Conservation (phyloP, 768 basidiomycete genomes). For the Auricularia sp. region DNA sequence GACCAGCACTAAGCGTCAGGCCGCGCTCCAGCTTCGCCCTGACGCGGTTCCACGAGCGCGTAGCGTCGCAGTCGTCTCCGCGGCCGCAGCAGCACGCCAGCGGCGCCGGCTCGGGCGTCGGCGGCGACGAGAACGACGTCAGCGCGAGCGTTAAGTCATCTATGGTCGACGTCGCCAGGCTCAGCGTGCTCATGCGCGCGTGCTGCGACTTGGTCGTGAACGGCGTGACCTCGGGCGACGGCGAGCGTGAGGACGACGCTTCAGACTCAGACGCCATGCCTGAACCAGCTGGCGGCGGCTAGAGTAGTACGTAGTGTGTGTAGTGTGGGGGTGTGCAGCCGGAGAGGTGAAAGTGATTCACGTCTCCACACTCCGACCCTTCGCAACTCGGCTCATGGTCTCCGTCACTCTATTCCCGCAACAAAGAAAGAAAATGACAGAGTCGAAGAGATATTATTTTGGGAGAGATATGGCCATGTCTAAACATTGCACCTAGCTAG, state of each 20-base stretch:
- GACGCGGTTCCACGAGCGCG: slow-evolving; percentile 49
- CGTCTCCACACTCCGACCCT: no score
- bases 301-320: no score
- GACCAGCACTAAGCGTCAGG: slow-evolving; percentile 79
- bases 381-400: no score
- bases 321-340: no score
- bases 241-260: neutral
- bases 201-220: neutral
- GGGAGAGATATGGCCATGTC: no score
- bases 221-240: neutral
- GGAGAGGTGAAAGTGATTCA: no score
- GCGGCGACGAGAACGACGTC: slow-evolving; percentile 48
- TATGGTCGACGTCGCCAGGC: slow-evolving; percentile 49
- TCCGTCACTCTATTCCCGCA: no score
- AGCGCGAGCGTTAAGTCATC: slow-evolving; percentile 72
- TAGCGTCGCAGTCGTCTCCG: slow-evolving; percentile 53
- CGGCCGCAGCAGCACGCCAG: slow-evolving; percentile 56
- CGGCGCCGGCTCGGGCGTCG: slow-evolving; percentile 59
- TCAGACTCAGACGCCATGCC: neutral
- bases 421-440: no score
- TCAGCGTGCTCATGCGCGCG: slow-evolving; percentile 2
- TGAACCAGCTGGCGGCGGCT: no score
- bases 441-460: no score
- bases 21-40: slow-evolving; percentile 68
- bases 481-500: no score